phyloP scores from a whole-genome alignment of 1,284 basidiomycete species.

The Exobasidium cylindrosporum region DNA sequence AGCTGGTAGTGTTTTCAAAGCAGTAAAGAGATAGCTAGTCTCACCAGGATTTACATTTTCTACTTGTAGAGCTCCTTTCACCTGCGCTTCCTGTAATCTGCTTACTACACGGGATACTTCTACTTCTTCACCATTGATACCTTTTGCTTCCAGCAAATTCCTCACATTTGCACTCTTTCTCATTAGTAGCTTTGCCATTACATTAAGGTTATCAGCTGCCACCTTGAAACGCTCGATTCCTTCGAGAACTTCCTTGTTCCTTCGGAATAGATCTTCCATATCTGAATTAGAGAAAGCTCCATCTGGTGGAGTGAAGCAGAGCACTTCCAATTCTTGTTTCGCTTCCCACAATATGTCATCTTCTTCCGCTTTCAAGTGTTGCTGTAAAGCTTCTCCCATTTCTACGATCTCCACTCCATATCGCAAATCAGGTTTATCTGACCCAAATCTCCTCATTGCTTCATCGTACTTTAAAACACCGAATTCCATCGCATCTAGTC shows the following conservation, averaged over 20 bases:
- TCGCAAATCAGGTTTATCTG: constrained; percentile 90
- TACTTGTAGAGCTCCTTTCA: constrained; percentile 24
- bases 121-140: constrained; percentile 25
- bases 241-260: constrained; percentile 18
- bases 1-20: constrained; percentile 25
- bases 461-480: constrained; percentile 41
- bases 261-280: constrained; percentile 26
- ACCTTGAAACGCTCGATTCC: constrained; percentile 40
- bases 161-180: constrained; percentile 35
- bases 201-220: constrained; percentile 18
- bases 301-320: constrained; percentile 23
- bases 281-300: constrained; percentile 34
- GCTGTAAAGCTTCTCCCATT: constrained; percentile 14
- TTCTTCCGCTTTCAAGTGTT: background rate
- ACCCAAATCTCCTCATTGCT: constrained; percentile 65
- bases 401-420: constrained; percentile 63
- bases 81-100: constrained; percentile 2
- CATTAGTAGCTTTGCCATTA: constrained; percentile 32
- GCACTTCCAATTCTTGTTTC: constrained; percentile 24
- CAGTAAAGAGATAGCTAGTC: constrained; percentile 25
- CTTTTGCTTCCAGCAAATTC: constrained; percentile 12
- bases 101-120: constrained; percentile 13
- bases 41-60: constrained; percentile 51
- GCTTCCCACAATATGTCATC: background rate
- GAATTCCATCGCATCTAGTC: constrained; percentile 18